phyloP scores from a whole-genome alignment of 257 asterid genomes.

The Echites panduratus region DNA sequence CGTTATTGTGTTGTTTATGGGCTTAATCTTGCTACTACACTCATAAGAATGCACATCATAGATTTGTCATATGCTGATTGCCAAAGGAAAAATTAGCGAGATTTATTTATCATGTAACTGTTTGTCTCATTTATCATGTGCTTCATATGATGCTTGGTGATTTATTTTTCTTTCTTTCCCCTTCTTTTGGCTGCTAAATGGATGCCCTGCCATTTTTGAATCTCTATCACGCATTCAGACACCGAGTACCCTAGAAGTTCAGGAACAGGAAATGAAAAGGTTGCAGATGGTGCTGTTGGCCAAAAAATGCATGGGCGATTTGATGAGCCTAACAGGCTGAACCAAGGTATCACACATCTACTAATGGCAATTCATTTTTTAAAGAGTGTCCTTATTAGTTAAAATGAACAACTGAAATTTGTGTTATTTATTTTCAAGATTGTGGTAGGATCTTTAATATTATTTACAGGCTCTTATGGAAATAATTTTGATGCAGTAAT shows the following conservation, averaged over 20 bases:
- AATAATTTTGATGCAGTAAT: constrained; percentile 23
- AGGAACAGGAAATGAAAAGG: constrained; percentile 22
- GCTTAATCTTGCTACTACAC: background rate
- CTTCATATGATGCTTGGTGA: background rate
- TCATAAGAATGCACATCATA: background rate
- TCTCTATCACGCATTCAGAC: constrained; percentile 22
- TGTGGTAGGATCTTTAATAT: background rate
- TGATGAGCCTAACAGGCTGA: constrained; percentile 9
- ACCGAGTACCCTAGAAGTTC: constrained; percentile 18
- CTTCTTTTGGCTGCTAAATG: constrained; percentile 2
- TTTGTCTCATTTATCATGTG: background rate
- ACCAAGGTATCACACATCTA: constrained; percentile 14
- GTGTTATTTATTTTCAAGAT: background rate
- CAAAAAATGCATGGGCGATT: constrained; percentile 15
- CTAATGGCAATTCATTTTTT: background rate
- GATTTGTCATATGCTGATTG: background rate
- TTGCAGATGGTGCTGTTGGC: constrained; percentile 12
- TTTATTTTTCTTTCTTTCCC: background rate
- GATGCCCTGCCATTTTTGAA: constrained; percentile 17
- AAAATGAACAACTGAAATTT: background rate
- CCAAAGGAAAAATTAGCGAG: background rate
- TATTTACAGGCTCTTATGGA: constrained; percentile 15
- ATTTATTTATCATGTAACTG: background rate
- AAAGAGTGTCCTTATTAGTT: background rate
- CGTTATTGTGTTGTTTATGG: background rate